Evolutionary conservation across 495 filamentous ascomycete species (phyloP), one percentile per base, ranked within the genome.

Genomic region (Penicillium robsamsonii): DNA sequence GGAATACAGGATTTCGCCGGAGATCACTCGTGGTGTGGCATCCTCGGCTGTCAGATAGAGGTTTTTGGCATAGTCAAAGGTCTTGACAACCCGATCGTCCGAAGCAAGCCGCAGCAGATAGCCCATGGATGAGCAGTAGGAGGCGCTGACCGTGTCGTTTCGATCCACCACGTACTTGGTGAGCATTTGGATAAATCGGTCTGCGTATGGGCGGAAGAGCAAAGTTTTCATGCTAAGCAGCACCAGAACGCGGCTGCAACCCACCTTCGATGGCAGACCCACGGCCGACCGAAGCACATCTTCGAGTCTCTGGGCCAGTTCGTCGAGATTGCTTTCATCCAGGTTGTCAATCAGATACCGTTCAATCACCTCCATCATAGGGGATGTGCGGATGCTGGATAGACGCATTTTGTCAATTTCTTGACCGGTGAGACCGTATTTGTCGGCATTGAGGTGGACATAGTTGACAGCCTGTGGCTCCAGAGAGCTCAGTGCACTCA

Each of bases 321-420:
- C 78, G 58, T 79, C 77, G 81, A 96, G 91, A 27, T 86, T 86
- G 13, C 71, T 68, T 4, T 84, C 85, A 66, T 98, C 91, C 7
- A 95, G 75, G n/a, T 85, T 83, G 59, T 96, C 90, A 38, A 78
- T 71, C 29, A 98, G 76, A 68, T 90, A 91, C 63, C 91, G 82
- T 55, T 96, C 91, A 62, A 97, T 90, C 20, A 91, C 91, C 70
- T 97, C 94, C 75, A 90, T 92, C 68, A 97, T 86, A 1, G 94
- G 92, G n/a, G 89, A 94, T 11, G 81, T 81, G 27, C 90, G 87
- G 18, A 96, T 88, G 63, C 81, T 85, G n/a, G 78, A 83, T 33
- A 91, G 80, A 49, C 94, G 83, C 68, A 87, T 81, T 63, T 88
- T 90, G 72, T 98, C 94, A 55, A 98, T 91, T 60, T 83, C 72